Percentiles rank a stretch among this genome's conserved stretches.
phyloP scores from a whole-genome alignment of 2,329 filamentous ascomycete genomes.

The Alternaria panax region DNA sequence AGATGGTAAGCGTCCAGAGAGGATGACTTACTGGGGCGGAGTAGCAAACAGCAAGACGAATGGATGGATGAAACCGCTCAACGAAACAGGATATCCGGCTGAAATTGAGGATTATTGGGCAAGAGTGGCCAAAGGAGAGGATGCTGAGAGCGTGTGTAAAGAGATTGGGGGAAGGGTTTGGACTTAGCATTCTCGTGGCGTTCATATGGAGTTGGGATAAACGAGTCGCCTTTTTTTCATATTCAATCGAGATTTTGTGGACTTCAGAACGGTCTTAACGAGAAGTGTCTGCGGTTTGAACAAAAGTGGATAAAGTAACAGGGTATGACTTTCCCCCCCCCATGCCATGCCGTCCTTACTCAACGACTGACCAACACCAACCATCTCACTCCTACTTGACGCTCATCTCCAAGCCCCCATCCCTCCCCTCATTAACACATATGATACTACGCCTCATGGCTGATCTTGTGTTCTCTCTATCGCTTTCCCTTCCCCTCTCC shows the following conservation, averaged over 20 bases:
- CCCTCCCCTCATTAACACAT: conserved; percentile 23
- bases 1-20: conserved; percentile 11
- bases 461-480: background rate
- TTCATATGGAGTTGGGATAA: background rate
- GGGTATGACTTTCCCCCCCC: background rate
- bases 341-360: background rate
- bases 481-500: background rate
- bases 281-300: background rate
- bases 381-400: background rate
- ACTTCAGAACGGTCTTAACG: background rate
- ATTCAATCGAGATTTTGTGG: background rate
- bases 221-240: background rate
- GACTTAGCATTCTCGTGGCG: background rate
- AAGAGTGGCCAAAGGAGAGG: background rate
- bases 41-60: background rate
- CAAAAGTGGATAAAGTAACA: background rate
- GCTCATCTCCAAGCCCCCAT: conserved; percentile 22
- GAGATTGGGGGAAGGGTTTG: conserved; percentile 2
- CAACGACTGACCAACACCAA: background rate
- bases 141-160: background rate
- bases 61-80: background rate
- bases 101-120: conserved; percentile 8
- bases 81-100: background rate
- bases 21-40: conserved; percentile 8
- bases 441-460: conserved; percentile 3